These are phyloP conservation scores for Mariannaea elegans DNA, from an alignment of 2,329 filamentous ascomycete species.

Conservation along the genomic window DNA sequence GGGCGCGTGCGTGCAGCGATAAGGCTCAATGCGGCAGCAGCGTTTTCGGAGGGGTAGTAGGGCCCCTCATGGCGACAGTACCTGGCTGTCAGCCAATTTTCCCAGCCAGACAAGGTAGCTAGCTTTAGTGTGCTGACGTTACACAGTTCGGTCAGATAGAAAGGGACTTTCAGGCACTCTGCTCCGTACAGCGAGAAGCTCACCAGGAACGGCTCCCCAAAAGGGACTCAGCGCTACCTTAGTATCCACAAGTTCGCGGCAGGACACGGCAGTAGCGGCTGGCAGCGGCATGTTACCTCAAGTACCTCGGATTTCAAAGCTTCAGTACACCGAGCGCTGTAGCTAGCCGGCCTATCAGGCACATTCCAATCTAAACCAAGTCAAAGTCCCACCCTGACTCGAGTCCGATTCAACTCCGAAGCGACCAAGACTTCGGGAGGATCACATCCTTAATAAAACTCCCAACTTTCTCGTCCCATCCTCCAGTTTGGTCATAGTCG, in stretches of 20 bases:
- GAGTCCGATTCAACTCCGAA: constrained; percentile 41
- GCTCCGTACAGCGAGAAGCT: constrained; percentile 1
- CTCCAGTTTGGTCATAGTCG: background rate
- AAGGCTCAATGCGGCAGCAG: constrained; percentile 1
- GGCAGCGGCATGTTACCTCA: constrained; percentile 36
- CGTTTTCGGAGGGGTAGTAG: constrained; percentile 10
- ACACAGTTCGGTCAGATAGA: background rate
- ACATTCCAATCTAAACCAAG: constrained; percentile 30
- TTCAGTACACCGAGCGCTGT: background rate
- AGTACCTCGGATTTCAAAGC: constrained; percentile 33
- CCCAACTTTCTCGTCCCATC: constrained; percentile 11
- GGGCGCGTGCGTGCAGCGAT: constrained; percentile 9
- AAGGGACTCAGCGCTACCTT: constrained; percentile 26
- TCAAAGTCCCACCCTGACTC: constrained; percentile 16
- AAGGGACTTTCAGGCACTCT: constrained; percentile 1
- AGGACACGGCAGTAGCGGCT: constrained; percentile 37
- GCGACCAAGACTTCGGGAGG: constrained; percentile 10
- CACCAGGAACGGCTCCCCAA: background rate
- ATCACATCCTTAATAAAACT: constrained; percentile 17
- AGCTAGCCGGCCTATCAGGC: constrained; percentile 26
- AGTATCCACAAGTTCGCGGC: constrained; percentile 29
- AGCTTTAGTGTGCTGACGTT: background rate
- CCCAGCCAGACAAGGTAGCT: background rate
- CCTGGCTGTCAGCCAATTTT: constrained; percentile 1
- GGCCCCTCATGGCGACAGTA: background rate